Evolutionary conservation across 176 grass and related monocot genomes (phyloP), one percentile per base, ranked within the genome.

Genomic region (Oryza meyeriana): DNA sequence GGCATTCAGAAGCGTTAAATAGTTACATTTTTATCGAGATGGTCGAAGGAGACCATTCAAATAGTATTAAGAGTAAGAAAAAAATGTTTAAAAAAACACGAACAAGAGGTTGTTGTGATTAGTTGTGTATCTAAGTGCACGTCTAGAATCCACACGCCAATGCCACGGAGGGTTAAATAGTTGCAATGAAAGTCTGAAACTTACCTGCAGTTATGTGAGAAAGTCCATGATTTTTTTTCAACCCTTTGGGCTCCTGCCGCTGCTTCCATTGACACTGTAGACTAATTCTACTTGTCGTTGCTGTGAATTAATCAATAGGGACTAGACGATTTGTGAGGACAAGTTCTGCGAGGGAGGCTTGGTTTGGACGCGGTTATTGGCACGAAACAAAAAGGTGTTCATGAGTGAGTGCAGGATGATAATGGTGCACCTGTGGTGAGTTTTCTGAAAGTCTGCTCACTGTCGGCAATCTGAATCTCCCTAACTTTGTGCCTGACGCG

Each of bases 401-500:
- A 0, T 12, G 44, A 48, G 62, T 26, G 61, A 14, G 36, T 30
- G 38, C 18, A 45, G 38, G 22, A 44, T 27, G 5, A n/a, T n/a
- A n/a, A 12, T 10, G 42, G 39, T 31, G 42, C 25, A 10, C 24
- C 26, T 35, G 28, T 14, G 63, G 6, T 2, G 50, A 55, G 4
- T 55, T 24, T 64, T 67, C 34, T 81, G 77, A 24, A 48, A 28
- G 57, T 69, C 52, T 33, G 26, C 59, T 64, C 31, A 22, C 33
- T 32, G 40, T 75, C 87, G 7, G 7, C 50, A 0, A 27, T 25
- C 22, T 25, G 55, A 59, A 59, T 75, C 64, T 72, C 39, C 30
- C 39, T 11, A 64, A 3, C 65, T 82, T 61, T 70, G 34, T 14
- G 26, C 48, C 71, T 39, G 33, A 89, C 87, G 71, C 82, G 87